A percentile compares a stretch with the other conserved stretches of the same genome.
These are phyloP conservation scores for Malus hybrid DNA, from an alignment of 331 rosid species.

Conservation along the genomic window DNA sequence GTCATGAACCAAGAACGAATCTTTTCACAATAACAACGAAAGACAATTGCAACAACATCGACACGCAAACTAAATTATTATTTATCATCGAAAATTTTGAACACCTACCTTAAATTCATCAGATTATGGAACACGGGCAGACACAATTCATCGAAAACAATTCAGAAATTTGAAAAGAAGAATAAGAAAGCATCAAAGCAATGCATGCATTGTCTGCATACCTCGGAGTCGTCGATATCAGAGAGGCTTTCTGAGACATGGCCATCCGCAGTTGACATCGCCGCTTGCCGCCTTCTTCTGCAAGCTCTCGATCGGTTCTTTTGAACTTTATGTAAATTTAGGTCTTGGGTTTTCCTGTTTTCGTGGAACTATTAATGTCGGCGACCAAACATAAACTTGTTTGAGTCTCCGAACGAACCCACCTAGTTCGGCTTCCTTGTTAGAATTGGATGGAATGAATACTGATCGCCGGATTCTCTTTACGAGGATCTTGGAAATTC, in stretches of 20 bases:
- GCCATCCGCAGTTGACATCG: not conserved
- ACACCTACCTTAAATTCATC: not conserved
- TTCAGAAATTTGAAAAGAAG: too few species aligned
- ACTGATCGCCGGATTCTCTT: too few species aligned
- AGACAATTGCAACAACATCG: not conserved
- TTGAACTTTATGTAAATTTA: not conserved
- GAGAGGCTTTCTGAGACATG: constrained; percentile 15
- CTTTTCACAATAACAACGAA: not conserved
- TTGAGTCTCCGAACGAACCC: not conserved
- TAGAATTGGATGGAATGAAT: not conserved
- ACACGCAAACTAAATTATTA: not conserved
- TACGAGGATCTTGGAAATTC: rapidly evolving
- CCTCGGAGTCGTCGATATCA: constrained; percentile 15
- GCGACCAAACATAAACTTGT: not conserved
- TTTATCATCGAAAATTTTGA: not conserved
- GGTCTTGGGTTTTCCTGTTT: not conserved
- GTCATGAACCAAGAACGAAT: not conserved
- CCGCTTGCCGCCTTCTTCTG: not conserved
- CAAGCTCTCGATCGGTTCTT: not conserved
- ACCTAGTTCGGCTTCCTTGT: not conserved
- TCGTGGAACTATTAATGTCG: not conserved
- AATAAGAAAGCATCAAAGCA: not conserved
- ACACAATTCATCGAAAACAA: not conserved
- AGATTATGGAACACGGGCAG: not conserved
- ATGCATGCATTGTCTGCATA: not conserved